Conservation (phyloP, 345 rosid genomes). For the Moricandia arvensis region DNA sequence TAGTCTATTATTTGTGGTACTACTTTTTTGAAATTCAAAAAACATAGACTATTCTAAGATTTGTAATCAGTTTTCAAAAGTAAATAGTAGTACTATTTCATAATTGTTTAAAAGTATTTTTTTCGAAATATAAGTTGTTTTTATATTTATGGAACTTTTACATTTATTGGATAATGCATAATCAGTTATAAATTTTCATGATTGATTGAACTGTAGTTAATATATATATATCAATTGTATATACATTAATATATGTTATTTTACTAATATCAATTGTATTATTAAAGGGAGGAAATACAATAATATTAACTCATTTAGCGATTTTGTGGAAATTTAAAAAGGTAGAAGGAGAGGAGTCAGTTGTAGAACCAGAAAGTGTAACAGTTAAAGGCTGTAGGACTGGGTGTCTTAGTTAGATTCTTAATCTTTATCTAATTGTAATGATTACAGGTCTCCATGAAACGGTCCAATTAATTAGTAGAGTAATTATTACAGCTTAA, state of each 20-base stretch:
- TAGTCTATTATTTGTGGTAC: background rate
- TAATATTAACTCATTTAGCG: background rate
- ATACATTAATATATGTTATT: background rate
- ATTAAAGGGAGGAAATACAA: background rate
- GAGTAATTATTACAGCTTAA: constrained; percentile 5
- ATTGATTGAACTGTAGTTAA: background rate
- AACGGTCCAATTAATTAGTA: constrained; percentile 19
- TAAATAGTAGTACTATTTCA: background rate
- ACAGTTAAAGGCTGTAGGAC: background rate
- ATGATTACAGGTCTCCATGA: constrained; percentile 6
- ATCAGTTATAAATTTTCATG: background rate
- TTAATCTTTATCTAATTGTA: background rate
- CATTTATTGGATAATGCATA: background rate
- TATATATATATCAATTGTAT: background rate
- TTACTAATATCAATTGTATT: too few species aligned
- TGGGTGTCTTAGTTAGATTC: constrained; percentile 6
- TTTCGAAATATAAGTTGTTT: background rate
- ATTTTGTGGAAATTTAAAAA: background rate
- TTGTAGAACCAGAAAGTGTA: constrained; percentile 24
- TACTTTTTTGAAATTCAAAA: background rate
- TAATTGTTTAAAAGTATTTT: background rate
- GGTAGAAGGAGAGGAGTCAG: constrained; percentile 7
- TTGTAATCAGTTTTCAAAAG: background rate
- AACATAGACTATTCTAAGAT: background rate
- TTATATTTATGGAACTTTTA: background rate